Evolutionary conservation across 805 yeast genomes (phyloP).

Genomic region (Yamadazyma endophytica): DNA sequence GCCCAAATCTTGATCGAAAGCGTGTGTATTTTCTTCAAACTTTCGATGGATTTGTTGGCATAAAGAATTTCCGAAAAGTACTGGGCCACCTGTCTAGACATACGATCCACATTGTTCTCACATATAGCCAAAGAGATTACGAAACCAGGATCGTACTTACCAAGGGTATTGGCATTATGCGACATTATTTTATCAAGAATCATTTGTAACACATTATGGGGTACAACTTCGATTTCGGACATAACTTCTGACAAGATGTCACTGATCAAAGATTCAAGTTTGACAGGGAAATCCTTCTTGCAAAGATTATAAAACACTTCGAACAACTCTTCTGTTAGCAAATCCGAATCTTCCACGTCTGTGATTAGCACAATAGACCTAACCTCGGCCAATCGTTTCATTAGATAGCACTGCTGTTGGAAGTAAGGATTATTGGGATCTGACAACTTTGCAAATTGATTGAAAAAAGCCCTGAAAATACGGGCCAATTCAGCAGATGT

Average conservation of each 20-base stretch:
- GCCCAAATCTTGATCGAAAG: constrained; percentile 70
- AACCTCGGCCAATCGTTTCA: constrained; percentile 70
- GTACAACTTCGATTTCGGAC: constrained; percentile 63
- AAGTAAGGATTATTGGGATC: constrained; percentile 59
- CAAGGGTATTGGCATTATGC: constrained; percentile 12
- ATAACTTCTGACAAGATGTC: constrained; percentile 74
- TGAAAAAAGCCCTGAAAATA: constrained; percentile 62
- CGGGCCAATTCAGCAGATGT: constrained; percentile 57
- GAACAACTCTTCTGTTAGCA: constrained; percentile 53
- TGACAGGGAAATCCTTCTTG: constrained; percentile 42
- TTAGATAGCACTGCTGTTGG: constrained; percentile 57
- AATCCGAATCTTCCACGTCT: constrained; percentile 63
- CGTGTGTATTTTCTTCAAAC: constrained; percentile 57
- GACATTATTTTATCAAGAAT: constrained; percentile 60
- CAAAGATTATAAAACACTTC: constrained; percentile 56
- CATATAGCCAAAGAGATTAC: constrained; percentile 65
- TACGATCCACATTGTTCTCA: constrained; percentile 62
- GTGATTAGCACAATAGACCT: constrained; percentile 70
- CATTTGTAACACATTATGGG: constrained; percentile 55
- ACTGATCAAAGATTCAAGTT: constrained; percentile 57
- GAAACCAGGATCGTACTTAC: constrained; percentile 52
- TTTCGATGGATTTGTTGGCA: constrained; percentile 36
- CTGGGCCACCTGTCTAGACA: constrained; percentile 73
- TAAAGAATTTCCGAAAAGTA: constrained; percentile 73
- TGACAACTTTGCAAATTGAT: constrained; percentile 53